Percentiles rank a stretch among this genome's conserved stretches.
Conservation (phyloP, 441 rosid species). For the Jatropha multifida region DNA sequence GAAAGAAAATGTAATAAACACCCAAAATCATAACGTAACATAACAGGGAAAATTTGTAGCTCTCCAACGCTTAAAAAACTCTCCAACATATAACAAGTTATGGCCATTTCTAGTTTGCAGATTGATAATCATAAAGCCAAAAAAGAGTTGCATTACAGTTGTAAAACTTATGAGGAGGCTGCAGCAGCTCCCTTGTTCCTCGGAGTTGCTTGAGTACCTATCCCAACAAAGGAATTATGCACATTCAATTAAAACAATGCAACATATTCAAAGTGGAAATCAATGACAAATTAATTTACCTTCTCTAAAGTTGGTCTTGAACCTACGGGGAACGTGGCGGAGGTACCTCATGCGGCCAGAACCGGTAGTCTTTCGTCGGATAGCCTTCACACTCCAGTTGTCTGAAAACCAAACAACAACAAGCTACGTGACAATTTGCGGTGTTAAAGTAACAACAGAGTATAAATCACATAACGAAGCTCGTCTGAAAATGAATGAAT, state of each 20-base stretch:
- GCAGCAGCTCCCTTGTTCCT: constrained; percentile 58
- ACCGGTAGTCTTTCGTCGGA: constrained; percentile 76
- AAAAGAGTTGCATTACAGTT: constrained; percentile 12
- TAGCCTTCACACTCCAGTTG: constrained; percentile 86
- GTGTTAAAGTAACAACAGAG: background rate
- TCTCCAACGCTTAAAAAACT: constrained; percentile 10
- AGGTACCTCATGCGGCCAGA: constrained; percentile 83
- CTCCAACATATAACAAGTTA: background rate
- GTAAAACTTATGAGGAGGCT: constrained; percentile 29
- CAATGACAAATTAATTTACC: constrained; percentile 29
- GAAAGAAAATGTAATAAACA: background rate
- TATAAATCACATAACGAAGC: background rate
- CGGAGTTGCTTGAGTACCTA: constrained; percentile 64
- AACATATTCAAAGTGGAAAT: background rate
- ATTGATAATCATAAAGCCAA: constrained; percentile 11
- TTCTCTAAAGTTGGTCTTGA: constrained; percentile 76
- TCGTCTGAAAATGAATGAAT: background rate
- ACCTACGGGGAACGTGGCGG: constrained; percentile 70
- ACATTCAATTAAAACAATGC: constrained; percentile 3
- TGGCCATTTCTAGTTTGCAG: constrained; percentile 9
- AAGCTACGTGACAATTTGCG: background rate
- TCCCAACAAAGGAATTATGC: background rate
- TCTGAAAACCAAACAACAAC: constrained; percentile 30
- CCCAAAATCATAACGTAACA: background rate
- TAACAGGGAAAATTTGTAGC: background rate